Evolutionary conservation across 768 basidiomycete genomes (phyloP), one percentile per base, ranked within the genome.

Genomic region (Termitomyces sp.): DNA sequence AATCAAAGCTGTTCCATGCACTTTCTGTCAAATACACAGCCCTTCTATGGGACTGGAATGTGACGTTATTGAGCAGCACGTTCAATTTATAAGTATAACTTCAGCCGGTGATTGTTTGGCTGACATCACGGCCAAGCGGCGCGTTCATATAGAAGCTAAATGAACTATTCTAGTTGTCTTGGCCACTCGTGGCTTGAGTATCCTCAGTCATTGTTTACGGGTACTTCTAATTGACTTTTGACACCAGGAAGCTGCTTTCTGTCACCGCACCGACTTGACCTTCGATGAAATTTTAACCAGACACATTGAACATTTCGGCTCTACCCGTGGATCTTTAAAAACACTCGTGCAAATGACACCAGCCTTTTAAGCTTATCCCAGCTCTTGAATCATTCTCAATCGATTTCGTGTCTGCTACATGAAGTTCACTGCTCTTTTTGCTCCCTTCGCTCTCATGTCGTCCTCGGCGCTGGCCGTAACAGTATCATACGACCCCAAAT

Each of bases 401-500:
- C 10, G 11, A 37, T 37, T 12, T 28, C 12, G 16, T 6, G 5
- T 7, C 27, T 41, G n/a, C 32, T 54, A 37, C 19, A 63, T 63
- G 63, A 63, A 61, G 42, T 54, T 63, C 39, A 17, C 42, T n/a
- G 43, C 47, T 52, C 43, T 58, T 23, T 12, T 59, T 21, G 57
- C 57, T 21, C 40, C 49, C 12, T 43, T 61, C 8, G 35, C 64
- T 14, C 52, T 67, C 51, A 37, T 60, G 2, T 54, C 58, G 10
- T 42, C 54, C 25, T 34, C 47, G 0, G 32, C 54, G 19, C 39
- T 54, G n/a, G 53, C 48, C 16, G 59, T 62, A 35, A 61, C 63
- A 10, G 43, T 63, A 0, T 59, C 76, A 46, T 80, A 68, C 59
- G 79, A 83, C 65, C 41, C 61, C 45, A 37, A 59, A 7, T 85